Evolutionary conservation across 2,329 filamentous ascomycete species (phyloP).

Genomic region (Aspergillus awamori): DNA sequence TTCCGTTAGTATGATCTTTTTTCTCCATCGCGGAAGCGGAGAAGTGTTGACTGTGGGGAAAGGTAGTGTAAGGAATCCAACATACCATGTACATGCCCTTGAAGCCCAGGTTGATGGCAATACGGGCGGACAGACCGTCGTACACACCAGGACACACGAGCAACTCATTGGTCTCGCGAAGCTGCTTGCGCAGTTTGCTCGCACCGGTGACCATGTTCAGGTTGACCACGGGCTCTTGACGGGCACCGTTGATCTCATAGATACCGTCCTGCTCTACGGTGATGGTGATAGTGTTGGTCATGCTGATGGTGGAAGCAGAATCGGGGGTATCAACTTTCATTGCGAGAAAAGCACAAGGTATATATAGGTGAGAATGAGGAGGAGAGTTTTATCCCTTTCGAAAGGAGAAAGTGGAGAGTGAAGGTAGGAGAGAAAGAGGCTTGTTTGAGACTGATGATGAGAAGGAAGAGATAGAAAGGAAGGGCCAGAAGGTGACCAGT

Average conservation of each 20-base stretch:
- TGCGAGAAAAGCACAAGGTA: not conserved
- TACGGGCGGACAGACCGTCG: conserved; percentile 67
- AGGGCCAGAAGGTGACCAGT: not conserved
- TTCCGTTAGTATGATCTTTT: not conserved
- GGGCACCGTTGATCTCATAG: conserved; percentile 35
- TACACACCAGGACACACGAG: conserved; percentile 68
- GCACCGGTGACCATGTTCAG: conserved; percentile 33
- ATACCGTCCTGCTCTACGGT: conserved; percentile 37
- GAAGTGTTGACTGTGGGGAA: not conserved
- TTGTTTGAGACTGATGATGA: not conserved
- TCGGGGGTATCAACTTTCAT: conserved; percentile 20
- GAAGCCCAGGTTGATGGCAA: conserved; percentile 65
- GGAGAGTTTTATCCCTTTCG: too few relatives aligned
- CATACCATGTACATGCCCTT: conserved; percentile 69
- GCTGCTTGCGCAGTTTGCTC: conserved; percentile 33
- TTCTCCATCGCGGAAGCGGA: too few relatives aligned
- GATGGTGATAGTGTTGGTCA: conserved; percentile 37
- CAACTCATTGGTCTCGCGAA: conserved; percentile 32
- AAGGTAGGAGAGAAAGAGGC: not conserved
- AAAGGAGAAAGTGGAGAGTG: not conserved
- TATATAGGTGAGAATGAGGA: too few relatives aligned
- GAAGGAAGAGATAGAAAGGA: not conserved
- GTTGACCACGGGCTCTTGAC: conserved; percentile 32
- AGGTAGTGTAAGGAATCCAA: not conserved
- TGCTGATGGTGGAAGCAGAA: conserved; percentile 17